These are phyloP conservation scores for Alternaria sp. DNA, from an alignment of 2,329 filamentous ascomycete genomes.

Conservation along the genomic window DNA sequence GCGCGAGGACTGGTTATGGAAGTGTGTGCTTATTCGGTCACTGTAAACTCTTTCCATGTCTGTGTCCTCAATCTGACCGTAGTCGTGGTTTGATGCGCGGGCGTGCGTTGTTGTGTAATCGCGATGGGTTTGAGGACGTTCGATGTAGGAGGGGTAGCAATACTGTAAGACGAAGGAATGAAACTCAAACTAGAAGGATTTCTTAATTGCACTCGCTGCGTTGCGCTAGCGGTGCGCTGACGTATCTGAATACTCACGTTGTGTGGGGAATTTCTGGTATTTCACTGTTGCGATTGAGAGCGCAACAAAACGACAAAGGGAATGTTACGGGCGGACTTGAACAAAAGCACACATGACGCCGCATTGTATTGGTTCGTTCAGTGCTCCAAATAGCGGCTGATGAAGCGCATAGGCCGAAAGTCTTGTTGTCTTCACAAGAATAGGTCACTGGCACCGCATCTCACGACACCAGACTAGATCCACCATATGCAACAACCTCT, in stretches of 20 bases:
- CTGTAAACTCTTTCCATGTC: background rate
- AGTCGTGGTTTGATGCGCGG: background rate
- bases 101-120: background rate
- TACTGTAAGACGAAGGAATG: background rate
- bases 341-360: background rate
- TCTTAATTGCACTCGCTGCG: background rate
- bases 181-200: background rate
- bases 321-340: background rate
- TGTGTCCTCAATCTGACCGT: background rate
- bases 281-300: background rate
- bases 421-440: too few species aligned
- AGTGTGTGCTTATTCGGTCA: background rate
- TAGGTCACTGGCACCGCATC: too few species aligned
- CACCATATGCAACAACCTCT: background rate
- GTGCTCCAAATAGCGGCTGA: too few species aligned
- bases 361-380: background rate
- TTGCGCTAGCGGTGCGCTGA: background rate
- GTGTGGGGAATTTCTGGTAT: background rate
- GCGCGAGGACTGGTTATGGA: background rate
- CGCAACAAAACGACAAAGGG: background rate
- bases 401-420: background rate
- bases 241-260: constrained; percentile 1
- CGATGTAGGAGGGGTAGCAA: background rate
- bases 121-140: background rate
- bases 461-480: too few species aligned